Conservation (phyloP, 2,329 filamentous ascomycete species). For the Cladosporium sphaerospermum region DNA sequence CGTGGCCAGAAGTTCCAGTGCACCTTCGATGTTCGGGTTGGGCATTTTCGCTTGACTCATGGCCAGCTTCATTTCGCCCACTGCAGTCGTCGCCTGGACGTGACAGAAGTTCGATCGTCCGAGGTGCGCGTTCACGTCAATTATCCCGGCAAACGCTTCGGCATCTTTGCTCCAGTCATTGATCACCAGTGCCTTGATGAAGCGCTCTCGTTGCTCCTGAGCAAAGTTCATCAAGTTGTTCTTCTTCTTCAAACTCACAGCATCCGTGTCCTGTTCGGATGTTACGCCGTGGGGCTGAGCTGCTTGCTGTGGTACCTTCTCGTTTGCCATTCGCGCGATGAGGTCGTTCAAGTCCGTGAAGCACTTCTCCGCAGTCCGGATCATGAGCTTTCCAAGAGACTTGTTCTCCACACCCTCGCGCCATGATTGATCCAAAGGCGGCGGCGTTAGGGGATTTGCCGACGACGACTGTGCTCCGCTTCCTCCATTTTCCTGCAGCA, state of each 20-base stretch:
- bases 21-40: constrained; percentile 85
- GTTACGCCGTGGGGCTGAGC: constrained; percentile 34
- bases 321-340: constrained; percentile 61
- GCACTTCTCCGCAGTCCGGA: constrained; percentile 73
- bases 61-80: constrained; percentile 60
- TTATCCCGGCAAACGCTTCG: constrained; percentile 74
- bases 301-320: constrained; percentile 49
- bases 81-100: constrained; percentile 19
- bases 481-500: constrained; percentile 12
- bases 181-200: constrained; percentile 87
- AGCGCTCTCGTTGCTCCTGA: constrained; percentile 73
- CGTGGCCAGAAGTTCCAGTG: constrained; percentile 74
- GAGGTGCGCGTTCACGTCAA: constrained; percentile 77
- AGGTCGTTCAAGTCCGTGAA: constrained; percentile 70
- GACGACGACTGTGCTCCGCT: constrained; percentile 13
- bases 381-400: constrained; percentile 67
- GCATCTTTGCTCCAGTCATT: constrained; percentile 82
- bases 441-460: constrained; percentile 30
- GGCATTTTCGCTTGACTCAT: constrained; percentile 69
- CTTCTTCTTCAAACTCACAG: constrained; percentile 71
- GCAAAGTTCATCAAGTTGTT: constrained; percentile 67
- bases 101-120: constrained; percentile 36
- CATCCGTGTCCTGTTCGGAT: constrained; percentile 50
- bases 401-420: constrained; percentile 67
- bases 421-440: constrained; percentile 51